Base-by-base conservation (phyloP, 2,329 filamentous ascomycete genomes). In the Aspergillus thermomutatus region DNA sequence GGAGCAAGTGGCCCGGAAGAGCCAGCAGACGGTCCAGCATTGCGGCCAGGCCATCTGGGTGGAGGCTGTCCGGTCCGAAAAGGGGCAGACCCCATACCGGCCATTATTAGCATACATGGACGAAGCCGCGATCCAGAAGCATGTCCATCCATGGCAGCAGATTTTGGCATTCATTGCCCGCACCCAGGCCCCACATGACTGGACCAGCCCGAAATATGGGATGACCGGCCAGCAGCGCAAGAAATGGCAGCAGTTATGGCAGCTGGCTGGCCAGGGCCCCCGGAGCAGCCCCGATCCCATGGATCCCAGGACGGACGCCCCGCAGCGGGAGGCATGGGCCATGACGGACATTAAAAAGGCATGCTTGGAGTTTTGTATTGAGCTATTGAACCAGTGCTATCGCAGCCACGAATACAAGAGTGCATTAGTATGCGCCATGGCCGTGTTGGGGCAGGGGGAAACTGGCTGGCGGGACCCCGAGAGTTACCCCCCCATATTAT, bases 91-190 rank as follows among this genome's bases (percentile, higher is more conserved):
- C 4, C 41, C 28, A 6, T 26, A 54, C 10, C 41, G 2, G 9
- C 51, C 43, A 6, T 19, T 57, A 19, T 14, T 21, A 25, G 55
- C 41, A 11, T 53, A 54, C 6, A 57, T 57, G 11, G 28, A 54
- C 8, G 27, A 28, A 8, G 31, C 46, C 0, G 51, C 25, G 0
- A 51, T 54, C 28, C 27, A 50, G 41, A 26, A 48, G 7, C 43
- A 57, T 26, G 43, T 57, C 1, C 9, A 17, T 34, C 51, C 17
- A 37, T 54, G 27, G 47, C 25, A 54, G 47, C 23, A 54, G 55
- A 27, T 57, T 2, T 28, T 57, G 8, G 40, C 8, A n/a, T 53
- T 53, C 6, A 54, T 57, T 27, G 14, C 48, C 3, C 31, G 43
- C n/a, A 57, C 41, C 0, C 23, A 57, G 55, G 27, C 27, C 6